Conservation (phyloP, 768 basidiomycete genomes). For the Mycena alexandri region DNA sequence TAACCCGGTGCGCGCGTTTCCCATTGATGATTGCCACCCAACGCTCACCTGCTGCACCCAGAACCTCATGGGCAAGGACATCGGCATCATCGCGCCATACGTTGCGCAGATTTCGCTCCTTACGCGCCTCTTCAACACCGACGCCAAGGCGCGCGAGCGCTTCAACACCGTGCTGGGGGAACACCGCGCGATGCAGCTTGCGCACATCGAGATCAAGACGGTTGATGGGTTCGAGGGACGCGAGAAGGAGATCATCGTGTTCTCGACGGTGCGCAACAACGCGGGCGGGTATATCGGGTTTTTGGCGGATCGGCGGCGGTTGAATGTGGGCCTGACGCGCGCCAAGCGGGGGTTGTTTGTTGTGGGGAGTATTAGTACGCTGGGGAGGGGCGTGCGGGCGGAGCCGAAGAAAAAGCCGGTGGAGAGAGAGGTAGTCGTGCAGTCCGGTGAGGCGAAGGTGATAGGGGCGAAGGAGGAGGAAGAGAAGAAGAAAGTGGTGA, state of each 20-base stretch:
- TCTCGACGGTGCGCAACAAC: constrained; percentile 93
- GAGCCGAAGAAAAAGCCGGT: constrained; percentile 29
- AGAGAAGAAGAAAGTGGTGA: constrained; percentile 28
- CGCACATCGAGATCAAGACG: constrained; percentile 86
- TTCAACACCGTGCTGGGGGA: constrained; percentile 74
- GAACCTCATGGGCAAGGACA: constrained; percentile 78
- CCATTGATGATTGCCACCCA: constrained; percentile 26
- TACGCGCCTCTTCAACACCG: constrained; percentile 71
- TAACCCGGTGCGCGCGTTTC: constrained; percentile 70
- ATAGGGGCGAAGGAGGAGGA: constrained; percentile 26
- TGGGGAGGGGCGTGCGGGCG: constrained; percentile 61
- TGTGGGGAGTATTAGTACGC: constrained; percentile 78
- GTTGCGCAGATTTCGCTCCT: constrained; percentile 86
- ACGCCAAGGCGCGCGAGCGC: constrained; percentile 63
- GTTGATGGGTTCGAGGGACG: constrained; percentile 96
- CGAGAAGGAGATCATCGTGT: constrained; percentile 93
- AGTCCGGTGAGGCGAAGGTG: constrained; percentile 30
- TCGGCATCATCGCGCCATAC: constrained; percentile 95
- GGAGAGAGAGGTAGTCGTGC: constrained; percentile 27
- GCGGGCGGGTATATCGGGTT: constrained; percentile 85
- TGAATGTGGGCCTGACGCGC: constrained; percentile 93
- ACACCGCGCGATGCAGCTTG: constrained; percentile 73
- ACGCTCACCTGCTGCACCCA: constrained; percentile 39
- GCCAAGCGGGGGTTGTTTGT: constrained; percentile 90
- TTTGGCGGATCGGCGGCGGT: constrained; percentile 83